These are phyloP conservation scores for Catunica adiposa DNA, from an alignment of 2,329 filamentous ascomycete species.

Conservation along the genomic window DNA sequence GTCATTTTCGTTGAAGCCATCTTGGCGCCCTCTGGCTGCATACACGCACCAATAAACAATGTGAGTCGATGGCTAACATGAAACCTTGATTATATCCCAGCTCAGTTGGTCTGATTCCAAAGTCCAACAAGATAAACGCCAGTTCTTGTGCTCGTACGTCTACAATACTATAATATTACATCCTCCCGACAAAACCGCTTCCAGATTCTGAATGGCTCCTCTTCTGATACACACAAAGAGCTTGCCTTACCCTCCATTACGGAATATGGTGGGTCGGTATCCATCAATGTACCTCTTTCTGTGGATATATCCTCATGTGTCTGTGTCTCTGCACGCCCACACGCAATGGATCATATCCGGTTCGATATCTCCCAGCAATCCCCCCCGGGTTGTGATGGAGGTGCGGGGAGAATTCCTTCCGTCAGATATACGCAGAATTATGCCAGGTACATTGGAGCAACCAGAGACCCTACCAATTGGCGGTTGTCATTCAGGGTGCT, in stretches of 20 bases:
- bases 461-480: no score
- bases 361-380: no score
- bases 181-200: no score
- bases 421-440: no score
- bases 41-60: background rate
- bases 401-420: background rate
- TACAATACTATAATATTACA: no score
- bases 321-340: background rate
- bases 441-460: no score
- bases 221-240: background rate
- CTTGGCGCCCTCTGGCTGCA: background rate
- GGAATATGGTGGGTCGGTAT: no score
- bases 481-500: background rate
- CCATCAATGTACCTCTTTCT: background rate
- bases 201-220: background rate
- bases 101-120: background rate
- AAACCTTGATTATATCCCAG: background rate
- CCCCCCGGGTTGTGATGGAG: background rate
- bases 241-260: background rate
- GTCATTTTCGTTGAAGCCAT: background rate
- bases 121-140: background rate
- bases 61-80: slow-evolving; percentile 6
- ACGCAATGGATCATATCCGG: background rate
- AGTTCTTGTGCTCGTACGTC: background rate
- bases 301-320: background rate